Evolutionary conservation across 495 filamentous ascomycete species (phyloP).

Genomic region (Cercophora samala): DNA sequence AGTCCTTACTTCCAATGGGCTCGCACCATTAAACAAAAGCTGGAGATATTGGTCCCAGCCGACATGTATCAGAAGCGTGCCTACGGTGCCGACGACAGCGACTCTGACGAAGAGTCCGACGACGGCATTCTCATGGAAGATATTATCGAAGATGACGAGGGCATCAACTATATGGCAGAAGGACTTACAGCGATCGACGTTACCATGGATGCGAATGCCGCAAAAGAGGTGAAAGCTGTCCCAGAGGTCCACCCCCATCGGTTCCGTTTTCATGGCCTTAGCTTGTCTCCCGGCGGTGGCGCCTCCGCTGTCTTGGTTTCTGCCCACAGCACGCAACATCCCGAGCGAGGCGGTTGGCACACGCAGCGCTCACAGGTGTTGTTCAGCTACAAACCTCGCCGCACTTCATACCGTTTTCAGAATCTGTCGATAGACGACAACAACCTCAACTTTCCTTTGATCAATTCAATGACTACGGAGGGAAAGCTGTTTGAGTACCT

Average conservation of each 20-base stretch:
- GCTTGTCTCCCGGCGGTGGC: conserved; percentile 44
- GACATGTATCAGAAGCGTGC: conserved; percentile 28
- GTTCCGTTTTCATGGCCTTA: conserved; percentile 45
- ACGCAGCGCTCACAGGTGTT: conserved; percentile 39
- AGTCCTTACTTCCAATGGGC: conserved; percentile 39
- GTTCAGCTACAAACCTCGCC: conserved; percentile 35
- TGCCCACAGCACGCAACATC: conserved; percentile 37
- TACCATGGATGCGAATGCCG: conserved; percentile 17
- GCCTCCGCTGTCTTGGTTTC: conserved; percentile 39
- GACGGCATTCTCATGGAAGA: conserved; percentile 24
- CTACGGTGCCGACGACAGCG: conserved; percentile 22
- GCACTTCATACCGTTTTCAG: not conserved
- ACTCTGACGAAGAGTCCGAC: conserved; percentile 27
- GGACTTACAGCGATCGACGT: conserved; percentile 1
- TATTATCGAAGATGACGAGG: conserved; percentile 22
- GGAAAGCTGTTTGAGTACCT: conserved; percentile 45
- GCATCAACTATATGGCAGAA: not conserved
- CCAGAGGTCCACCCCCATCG: conserved; percentile 42
- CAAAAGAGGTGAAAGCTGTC: conserved; percentile 24
- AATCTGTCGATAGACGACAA: not conserved
- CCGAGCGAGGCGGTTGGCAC: conserved; percentile 44
- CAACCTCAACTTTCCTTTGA: not conserved
- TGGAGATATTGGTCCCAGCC: conserved; percentile 34
- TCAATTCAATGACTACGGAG: conserved; percentile 39
- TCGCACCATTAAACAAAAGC: conserved; percentile 38